phyloP scores from a whole-genome alignment of 2,329 filamentous ascomycete genomes.

The Beauveria sp. region DNA sequence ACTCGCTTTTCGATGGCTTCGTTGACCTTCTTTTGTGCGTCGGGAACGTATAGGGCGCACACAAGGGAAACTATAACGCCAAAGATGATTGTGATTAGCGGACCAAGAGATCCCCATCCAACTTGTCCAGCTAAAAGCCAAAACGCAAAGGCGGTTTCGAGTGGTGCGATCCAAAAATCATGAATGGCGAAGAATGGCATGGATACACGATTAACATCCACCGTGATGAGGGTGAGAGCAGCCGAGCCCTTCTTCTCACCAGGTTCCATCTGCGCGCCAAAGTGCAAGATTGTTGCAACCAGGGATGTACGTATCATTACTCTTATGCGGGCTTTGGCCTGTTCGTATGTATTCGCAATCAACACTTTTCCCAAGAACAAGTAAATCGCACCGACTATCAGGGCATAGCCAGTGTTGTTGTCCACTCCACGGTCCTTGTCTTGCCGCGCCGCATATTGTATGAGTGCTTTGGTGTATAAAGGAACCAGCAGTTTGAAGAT shows the following conservation, averaged over 20 bases:
- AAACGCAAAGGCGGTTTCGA: constrained; percentile 12
- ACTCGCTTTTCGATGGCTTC: constrained; percentile 23
- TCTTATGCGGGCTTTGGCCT: neutral
- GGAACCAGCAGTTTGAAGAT: neutral
- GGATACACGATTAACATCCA: constrained; percentile 8
- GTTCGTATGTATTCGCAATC: neutral
- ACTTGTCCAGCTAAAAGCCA: constrained; percentile 13
- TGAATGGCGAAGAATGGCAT: constrained; percentile 10
- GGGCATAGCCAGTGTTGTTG: neutral
- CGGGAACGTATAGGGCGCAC: constrained; percentile 9
- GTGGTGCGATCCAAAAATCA: constrained; percentile 12
- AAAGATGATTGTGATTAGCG: constrained; percentile 11
- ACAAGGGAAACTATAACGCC: constrained; percentile 7
- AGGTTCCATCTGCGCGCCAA: neutral
- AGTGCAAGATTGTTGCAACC: neutral
- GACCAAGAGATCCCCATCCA: constrained; percentile 12
- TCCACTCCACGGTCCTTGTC: neutral
- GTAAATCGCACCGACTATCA: neutral
- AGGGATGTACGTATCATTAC: neutral
- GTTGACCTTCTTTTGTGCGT: constrained; percentile 17
- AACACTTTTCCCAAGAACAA: neutral
- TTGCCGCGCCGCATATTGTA: neutral
- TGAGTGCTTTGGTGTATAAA: neutral
- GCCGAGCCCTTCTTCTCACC: constrained; percentile 5
- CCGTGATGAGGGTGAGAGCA: constrained; percentile 10